Evolutionary conservation across 148 eudicot genomes (phyloP).

Genomic region (Oxyria digyna): DNA sequence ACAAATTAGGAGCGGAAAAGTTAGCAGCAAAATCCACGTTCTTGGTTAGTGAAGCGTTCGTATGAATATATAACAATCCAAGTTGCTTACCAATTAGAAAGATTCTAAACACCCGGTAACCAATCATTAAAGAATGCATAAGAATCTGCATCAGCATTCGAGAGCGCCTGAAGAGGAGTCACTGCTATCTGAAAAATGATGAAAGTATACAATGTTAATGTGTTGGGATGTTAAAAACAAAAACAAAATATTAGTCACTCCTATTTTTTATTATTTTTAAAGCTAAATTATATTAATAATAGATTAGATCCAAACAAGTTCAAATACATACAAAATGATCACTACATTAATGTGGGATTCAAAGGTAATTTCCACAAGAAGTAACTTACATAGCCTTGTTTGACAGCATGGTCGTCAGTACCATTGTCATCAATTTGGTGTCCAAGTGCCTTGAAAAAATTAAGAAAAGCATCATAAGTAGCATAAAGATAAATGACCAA

Average conservation of each 20-base stretch:
- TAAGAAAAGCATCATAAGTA: not conserved
- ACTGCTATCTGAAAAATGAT: conserved; percentile 4
- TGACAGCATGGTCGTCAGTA: conserved; percentile 5
- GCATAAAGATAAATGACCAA: not conserved
- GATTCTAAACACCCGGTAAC: not conserved
- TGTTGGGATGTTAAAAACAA: not conserved
- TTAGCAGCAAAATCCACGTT: not conserved
- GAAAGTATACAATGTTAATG: not conserved
- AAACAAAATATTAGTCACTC: not conserved
- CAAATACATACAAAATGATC: too few species aligned
- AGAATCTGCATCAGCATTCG: conserved; percentile 3
- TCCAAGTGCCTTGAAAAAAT: not conserved
- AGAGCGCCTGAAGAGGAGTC: conserved; percentile 9
- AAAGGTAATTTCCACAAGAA: not conserved
- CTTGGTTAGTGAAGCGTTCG: not conserved
- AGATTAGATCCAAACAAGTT: too few species aligned
- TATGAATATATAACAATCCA: not conserved
- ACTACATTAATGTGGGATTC: too few species aligned
- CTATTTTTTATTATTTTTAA: too few species aligned
- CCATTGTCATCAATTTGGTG: not conserved
- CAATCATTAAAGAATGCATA: conserved; percentile 3
- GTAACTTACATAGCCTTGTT: conserved; percentile 6
- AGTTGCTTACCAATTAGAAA: conserved; percentile 5
- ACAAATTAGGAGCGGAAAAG: not conserved
- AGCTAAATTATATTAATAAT: too few species aligned